Evolutionary conservation across 768 basidiomycete species (phyloP).

Genomic region (Phaeolepiota aurea): DNA sequence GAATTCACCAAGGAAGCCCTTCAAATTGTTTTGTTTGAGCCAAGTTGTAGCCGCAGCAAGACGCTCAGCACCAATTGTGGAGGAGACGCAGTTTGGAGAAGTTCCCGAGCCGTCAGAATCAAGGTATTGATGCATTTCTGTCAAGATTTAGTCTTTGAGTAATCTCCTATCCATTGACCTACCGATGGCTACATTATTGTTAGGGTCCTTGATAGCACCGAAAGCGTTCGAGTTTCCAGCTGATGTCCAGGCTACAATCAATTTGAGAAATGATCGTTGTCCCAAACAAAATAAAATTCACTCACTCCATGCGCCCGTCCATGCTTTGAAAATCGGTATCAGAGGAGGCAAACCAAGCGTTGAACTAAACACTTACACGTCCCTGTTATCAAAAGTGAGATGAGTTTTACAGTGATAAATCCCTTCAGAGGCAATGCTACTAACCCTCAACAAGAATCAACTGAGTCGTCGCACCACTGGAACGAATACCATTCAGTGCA

Average conservation of each 20-base stretch:
- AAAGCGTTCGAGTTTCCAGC: constrained; percentile 4
- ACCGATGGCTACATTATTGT: constrained; percentile 56
- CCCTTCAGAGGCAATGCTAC: background rate
- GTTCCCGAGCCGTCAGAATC: constrained; percentile 59
- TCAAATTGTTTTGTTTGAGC: constrained; percentile 50
- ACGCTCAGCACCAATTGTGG: constrained; percentile 52
- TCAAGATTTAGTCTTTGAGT: background rate
- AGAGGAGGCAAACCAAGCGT: background rate
- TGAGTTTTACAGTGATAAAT: background rate
- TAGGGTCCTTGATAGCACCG: constrained; percentile 42
- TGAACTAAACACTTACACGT: too few relatives aligned
- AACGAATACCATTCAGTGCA: constrained; percentile 56
- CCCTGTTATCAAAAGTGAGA: too few relatives aligned
- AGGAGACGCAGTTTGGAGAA: constrained; percentile 41
- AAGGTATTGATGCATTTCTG: constrained; percentile 68
- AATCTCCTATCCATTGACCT: constrained; percentile 7
- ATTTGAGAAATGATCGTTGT: background rate
- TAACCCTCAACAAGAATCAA: constrained; percentile 38
- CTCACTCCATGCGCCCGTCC: constrained; percentile 46
- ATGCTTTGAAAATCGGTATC: constrained; percentile 26
- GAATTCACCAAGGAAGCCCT: constrained; percentile 60
- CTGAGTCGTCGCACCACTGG: constrained; percentile 52
- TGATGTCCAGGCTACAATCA: constrained; percentile 1
- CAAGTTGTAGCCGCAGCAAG: constrained; percentile 47
- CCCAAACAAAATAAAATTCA: background rate